These are phyloP conservation scores for Homolaphlyctis polyrhiza DNA, from an alignment of 371 early-diverging fungal genomes.

Conservation along the genomic window DNA sequence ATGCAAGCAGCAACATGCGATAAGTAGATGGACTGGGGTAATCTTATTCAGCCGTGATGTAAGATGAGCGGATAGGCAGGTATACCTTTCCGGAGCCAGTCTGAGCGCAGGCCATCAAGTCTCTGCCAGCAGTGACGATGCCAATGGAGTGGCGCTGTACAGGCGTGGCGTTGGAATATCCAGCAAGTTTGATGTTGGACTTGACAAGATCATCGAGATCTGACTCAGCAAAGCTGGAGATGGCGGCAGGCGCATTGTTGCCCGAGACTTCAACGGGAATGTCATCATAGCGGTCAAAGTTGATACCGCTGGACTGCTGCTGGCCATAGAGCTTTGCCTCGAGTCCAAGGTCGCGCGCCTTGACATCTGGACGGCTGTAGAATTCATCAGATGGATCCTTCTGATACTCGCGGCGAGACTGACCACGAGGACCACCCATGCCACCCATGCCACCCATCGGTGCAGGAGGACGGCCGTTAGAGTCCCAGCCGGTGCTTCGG, in stretches of 20 bases:
- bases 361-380: slow-evolving; percentile 35
- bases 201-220: slow-evolving; percentile 77
- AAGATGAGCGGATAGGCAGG: neutral
- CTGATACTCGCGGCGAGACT: slow-evolving; percentile 9
- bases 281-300: slow-evolving; percentile 95
- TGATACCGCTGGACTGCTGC: slow-evolving; percentile 75
- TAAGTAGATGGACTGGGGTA: neutral
- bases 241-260: slow-evolving; percentile 66
- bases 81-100: slow-evolving; percentile 65
- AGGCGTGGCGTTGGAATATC: slow-evolving; percentile 92
- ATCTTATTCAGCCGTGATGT: slow-evolving; percentile 13
- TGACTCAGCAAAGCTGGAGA: slow-evolving; percentile 60
- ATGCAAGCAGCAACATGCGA: neutral
- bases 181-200: slow-evolving; percentile 86
- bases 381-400: slow-evolving; percentile 60
- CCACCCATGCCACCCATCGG: neutral
- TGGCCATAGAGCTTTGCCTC: slow-evolving; percentile 76
- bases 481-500: too few relatives aligned
- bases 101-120: slow-evolving; percentile 85
- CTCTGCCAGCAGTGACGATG: slow-evolving; percentile 68
- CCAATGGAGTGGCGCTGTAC: slow-evolving; percentile 92
- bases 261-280: slow-evolving; percentile 94
- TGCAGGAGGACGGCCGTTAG: too few relatives aligned
- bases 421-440: slow-evolving; percentile 41
- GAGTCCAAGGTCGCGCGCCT: slow-evolving; percentile 60